These are phyloP conservation scores for Lasiodiplodia citricola DNA, from an alignment of 2,329 filamentous ascomycete species.

Conservation along the genomic window DNA sequence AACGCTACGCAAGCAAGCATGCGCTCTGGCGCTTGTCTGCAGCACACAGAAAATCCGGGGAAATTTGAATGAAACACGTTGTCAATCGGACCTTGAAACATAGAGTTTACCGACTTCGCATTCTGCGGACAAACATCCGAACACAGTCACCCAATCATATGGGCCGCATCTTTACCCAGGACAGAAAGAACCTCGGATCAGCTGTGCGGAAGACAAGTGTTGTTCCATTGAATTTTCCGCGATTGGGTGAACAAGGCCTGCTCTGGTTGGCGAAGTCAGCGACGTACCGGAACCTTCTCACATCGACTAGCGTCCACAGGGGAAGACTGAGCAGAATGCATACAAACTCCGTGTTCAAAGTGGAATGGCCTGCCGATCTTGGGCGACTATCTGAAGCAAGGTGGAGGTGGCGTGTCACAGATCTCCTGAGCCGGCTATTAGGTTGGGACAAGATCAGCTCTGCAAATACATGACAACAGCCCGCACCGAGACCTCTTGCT, in stretches of 20 bases:
- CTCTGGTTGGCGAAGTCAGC: not conserved
- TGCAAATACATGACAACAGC: not conserved
- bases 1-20: not conserved
- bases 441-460: not conserved
- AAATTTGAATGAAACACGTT: constrained; percentile 11
- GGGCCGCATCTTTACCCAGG: not conserved
- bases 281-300: not conserved
- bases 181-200: not conserved
- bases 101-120: not conserved
- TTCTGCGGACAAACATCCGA: not conserved
- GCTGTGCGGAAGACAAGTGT: not conserved
- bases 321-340: not conserved
- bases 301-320: not conserved
- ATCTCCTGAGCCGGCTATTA: constrained; percentile 2
- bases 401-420: not conserved
- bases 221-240: not conserved
- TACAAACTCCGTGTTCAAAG: constrained; percentile 9
- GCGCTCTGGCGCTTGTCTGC: not conserved
- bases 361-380: constrained; percentile 10
- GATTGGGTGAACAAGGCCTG: not conserved
- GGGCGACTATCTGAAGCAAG: not conserved
- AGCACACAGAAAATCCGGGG: constrained; percentile 11
- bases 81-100: constrained; percentile 12
- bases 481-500: not conserved
- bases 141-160: not conserved